phyloP scores from a whole-genome alignment of 2,329 filamentous ascomycete species.

The Alternaria ethzedia region DNA sequence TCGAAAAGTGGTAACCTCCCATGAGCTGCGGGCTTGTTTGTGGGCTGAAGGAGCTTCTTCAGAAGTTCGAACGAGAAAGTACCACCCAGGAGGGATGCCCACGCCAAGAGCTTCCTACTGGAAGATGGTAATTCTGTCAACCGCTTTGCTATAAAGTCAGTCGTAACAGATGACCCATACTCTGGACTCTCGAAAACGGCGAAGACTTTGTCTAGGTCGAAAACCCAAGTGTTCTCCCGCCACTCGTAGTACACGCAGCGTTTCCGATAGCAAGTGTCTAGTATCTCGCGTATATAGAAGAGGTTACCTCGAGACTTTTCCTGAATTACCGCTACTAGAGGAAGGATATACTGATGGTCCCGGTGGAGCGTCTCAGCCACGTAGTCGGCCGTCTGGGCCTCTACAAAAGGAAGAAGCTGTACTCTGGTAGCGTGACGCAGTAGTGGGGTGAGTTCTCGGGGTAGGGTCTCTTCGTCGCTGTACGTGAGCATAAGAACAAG shows the following conservation, averaged over 20 bases:
- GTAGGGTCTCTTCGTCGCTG: conserved; percentile 49
- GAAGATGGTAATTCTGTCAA: conserved; percentile 76
- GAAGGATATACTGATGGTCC: conserved; percentile 71
- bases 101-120: conserved; percentile 80
- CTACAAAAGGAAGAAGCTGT: conserved; percentile 72
- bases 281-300: conserved; percentile 90
- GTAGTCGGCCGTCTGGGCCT: conserved; percentile 81
- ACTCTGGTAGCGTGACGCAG: conserved; percentile 65
- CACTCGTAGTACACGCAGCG: conserved; percentile 93
- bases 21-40: conserved; percentile 58
- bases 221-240: conserved; percentile 77
- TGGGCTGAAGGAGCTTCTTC: conserved; percentile 75
- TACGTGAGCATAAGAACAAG: conserved; percentile 72
- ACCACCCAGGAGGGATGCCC: conserved; percentile 83
- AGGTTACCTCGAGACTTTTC: conserved; percentile 89
- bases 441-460: conserved; percentile 46
- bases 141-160: conserved; percentile 79
- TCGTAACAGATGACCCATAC: conserved; percentile 80
- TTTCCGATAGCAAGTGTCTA: conserved; percentile 84
- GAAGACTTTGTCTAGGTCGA: conserved; percentile 84
- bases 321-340: conserved; percentile 82
- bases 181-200: conserved; percentile 80
- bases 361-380: conserved; percentile 82
- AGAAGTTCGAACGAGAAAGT: conserved; percentile 85
- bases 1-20: conserved; percentile 56